Evolutionary conservation across 2,329 filamentous ascomycete species (phyloP).

Genomic region (Lachnellula willkommii): DNA sequence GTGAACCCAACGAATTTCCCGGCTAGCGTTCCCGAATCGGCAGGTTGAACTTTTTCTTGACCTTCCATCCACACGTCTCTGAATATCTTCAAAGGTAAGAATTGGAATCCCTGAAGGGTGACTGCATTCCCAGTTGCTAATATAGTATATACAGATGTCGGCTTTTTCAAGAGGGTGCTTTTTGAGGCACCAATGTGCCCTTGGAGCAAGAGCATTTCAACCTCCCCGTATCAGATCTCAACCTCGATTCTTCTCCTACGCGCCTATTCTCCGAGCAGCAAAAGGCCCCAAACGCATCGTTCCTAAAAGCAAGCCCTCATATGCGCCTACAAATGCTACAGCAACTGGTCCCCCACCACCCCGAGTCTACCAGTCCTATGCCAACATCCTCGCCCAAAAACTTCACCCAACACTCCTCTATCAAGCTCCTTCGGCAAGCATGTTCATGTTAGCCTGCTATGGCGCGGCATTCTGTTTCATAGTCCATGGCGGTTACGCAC

Average conservation of each 20-base stretch:
- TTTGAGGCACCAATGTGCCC: constrained; percentile 17
- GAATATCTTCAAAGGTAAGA: constrained; percentile 16
- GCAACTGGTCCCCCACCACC: not conserved
- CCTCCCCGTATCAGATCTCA: constrained; percentile 10
- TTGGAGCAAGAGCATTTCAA: constrained; percentile 13
- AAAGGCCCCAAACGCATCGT: constrained; percentile 11
- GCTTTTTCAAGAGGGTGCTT: constrained; percentile 33
- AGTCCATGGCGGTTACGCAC: constrained; percentile 45
- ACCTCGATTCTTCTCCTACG: constrained; percentile 19
- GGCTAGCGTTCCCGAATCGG: constrained; percentile 18
- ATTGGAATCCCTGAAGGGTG: not conserved
- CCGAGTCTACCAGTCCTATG: constrained; percentile 40
- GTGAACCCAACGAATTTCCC: constrained; percentile 21
- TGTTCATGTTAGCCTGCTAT: constrained; percentile 58
- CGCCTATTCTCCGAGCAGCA: constrained; percentile 17
- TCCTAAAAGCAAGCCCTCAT: constrained; percentile 2
- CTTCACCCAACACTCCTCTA: constrained; percentile 56
- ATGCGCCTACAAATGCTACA: not conserved
- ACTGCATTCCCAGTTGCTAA: not conserved
- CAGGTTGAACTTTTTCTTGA: constrained; percentile 14
- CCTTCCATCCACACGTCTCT: not conserved
- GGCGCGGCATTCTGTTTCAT: constrained; percentile 49
- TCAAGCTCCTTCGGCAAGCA: constrained; percentile 57
- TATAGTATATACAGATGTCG: constrained; percentile 28
- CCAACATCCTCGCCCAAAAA: constrained; percentile 50